Conservation (phyloP, 2,329 filamentous ascomycete genomes). For the Botrytis pseudocinerea region DNA sequence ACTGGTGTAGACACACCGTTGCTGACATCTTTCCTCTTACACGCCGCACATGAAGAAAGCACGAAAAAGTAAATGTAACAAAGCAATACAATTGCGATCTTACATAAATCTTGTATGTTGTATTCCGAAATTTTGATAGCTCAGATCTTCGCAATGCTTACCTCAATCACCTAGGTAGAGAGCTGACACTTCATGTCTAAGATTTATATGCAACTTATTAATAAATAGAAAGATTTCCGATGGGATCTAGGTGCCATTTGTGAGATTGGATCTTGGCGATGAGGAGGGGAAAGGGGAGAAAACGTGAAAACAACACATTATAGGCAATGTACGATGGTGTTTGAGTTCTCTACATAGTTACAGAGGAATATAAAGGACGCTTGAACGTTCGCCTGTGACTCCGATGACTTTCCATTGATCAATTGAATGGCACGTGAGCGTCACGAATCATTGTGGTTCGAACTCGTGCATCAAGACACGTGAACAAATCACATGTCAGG, state of each 20-base stretch:
- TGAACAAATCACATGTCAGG: neutral
- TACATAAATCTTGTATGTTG: neutral
- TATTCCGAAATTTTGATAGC: neutral
- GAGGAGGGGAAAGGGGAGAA: neutral
- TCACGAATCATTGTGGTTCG: neutral
- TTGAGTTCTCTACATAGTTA: neutral
- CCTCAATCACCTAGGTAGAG: neutral
- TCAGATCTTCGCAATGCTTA: constrained; percentile 2
- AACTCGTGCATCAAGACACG: fast-evolving
- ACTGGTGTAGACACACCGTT: neutral
- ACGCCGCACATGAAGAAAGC: neutral
- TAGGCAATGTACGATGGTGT: neutral
- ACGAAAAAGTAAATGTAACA: neutral
- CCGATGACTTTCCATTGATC: neutral
- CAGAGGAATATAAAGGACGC: neutral
- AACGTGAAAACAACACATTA: neutral
- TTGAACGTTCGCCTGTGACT: neutral
- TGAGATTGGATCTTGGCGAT: constrained; percentile 9
- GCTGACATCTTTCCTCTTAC: neutral
- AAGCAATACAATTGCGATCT: neutral
- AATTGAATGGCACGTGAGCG: neutral
- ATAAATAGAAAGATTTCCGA: neutral
- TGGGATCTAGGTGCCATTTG: neutral
- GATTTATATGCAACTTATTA: constrained; percentile 2
- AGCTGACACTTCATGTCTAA: constrained; percentile 13